A percentile compares a stretch with the other conserved stretches of the same genome.
phyloP scores from a whole-genome alignment of 331 rosid genomes.

The Arachis monticola region DNA sequence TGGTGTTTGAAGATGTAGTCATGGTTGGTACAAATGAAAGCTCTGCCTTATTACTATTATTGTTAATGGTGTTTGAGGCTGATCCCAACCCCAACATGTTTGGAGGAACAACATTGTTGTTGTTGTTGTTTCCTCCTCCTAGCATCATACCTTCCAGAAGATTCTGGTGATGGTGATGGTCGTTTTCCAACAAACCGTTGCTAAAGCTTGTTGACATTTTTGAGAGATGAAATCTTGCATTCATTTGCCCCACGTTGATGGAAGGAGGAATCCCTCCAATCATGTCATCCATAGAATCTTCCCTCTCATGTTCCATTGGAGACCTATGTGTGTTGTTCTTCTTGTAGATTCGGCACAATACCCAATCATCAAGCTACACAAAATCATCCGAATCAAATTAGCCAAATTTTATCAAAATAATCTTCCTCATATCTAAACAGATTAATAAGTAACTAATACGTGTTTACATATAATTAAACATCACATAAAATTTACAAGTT shows the following conservation, averaged over 20 bases:
- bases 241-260: slow-evolving; percentile 46
- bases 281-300: slow-evolving; percentile 65
- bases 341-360: slow-evolving; percentile 93
- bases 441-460: no score
- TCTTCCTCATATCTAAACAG: no score
- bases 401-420: no score
- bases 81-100: slow-evolving; percentile 15
- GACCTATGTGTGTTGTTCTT: slow-evolving; percentile 69
- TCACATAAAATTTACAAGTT: no score
- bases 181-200: slow-evolving; percentile 48
- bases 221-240: slow-evolving; percentile 47
- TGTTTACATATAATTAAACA: no score
- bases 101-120: slow-evolving; percentile 6
- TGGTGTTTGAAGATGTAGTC: slow-evolving; percentile 42
- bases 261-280: slow-evolving; percentile 54
- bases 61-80: slow-evolving; percentile 30
- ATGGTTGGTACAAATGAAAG: slow-evolving; percentile 39
- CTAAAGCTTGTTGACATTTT: slow-evolving; percentile 48
- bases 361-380: slow-evolving; percentile 92
- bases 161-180: slow-evolving; percentile 33
- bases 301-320: slow-evolving; percentile 60
- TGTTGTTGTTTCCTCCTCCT: not conserved
- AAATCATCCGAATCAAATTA: no score
- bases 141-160: slow-evolving; percentile 54
- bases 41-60: slow-evolving; percentile 19